These are phyloP conservation scores for Brassica carinata DNA, from an alignment of 345 rosid genomes.

Conservation along the genomic window DNA sequence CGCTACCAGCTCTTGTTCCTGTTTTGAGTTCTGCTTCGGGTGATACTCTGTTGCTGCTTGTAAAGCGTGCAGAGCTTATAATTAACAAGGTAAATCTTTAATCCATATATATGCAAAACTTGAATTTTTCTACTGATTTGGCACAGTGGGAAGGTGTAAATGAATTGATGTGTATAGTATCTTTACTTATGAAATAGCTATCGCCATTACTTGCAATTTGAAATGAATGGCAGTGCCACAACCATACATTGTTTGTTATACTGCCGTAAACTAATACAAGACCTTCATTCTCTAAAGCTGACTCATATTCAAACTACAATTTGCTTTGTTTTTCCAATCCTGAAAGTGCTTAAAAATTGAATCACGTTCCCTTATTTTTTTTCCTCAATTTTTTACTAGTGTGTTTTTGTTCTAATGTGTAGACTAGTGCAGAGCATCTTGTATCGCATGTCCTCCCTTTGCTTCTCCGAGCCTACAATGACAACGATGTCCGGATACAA, in stretches of 20 bases:
- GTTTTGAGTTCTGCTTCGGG: constrained; percentile 88
- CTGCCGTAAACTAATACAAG: constrained; percentile 17
- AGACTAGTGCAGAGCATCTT: constrained; percentile 77
- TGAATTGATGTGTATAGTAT: constrained; percentile 1
- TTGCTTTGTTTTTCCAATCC: constrained; percentile 4
- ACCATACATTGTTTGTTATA: not conserved
- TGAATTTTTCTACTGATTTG: constrained; percentile 20
- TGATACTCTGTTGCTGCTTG: constrained; percentile 80
- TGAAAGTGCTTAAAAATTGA: not conserved
- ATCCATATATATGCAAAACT: constrained; percentile 9
- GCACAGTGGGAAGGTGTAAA: not conserved
- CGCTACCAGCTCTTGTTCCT: constrained; percentile 93
- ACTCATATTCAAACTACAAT: not conserved
- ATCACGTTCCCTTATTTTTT: not conserved
- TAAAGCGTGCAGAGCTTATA: constrained; percentile 87
- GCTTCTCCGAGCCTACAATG: constrained; percentile 92
- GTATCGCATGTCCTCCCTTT: constrained; percentile 74
- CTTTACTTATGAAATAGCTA: not conserved
- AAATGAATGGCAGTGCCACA: not conserved
- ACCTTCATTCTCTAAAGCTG: constrained; percentile 16
- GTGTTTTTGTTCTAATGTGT: constrained; percentile 36
- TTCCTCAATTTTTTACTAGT: constrained; percentile 8
- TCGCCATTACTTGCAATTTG: not conserved
- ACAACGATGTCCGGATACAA: constrained; percentile 90
- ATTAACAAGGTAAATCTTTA: constrained; percentile 65